Evolutionary conservation across 345 rosid species (phyloP), one percentile per base, ranked within the genome.

Genomic region (Alliaria petiolata): DNA sequence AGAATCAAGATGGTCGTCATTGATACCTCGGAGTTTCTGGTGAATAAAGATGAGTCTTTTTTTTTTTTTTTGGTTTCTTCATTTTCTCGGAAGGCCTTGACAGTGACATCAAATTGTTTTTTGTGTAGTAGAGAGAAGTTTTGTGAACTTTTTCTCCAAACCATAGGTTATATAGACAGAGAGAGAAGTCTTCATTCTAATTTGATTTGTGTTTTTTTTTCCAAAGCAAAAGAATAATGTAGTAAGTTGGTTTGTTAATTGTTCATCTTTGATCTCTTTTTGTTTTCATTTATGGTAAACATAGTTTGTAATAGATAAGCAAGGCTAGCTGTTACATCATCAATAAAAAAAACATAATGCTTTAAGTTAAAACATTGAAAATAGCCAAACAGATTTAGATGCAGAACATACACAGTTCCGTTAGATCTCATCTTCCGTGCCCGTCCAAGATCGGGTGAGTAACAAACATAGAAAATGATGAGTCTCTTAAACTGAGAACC

Each of bases 11-110:
- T 67, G 70, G 45, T 46, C 85, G 36, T 40, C 86, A 33, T 72
- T 79, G 62, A 63, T 75, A 45, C 88, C 88, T 0, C 22, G 71
- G 15, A 84, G 77, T 79, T 85, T 83, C 65, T 85, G 88, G 98
- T 89, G 79, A 85, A 51, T 25, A 47, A 51, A 46, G 46, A 56
- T 28, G 67, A 57, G 34, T n/a, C n/a, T n/a, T n/a, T n/a, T n/a
- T n/a, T n/a, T n/a, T n/a, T n/a, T n/a, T 13, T 62, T 47, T 43
- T 12, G 36, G 26, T 4, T 50, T 25, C 64, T 63, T 63, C 55
- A n/a, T n/a, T n/a, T n/a, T n/a, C n/a, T n/a, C n/a, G n/a, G n/a
- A n/a, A 22, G 65, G 49, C 65, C 3, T 56, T 49, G 67, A 45
- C 63, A 70, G 15, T 62, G 52, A 33, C 62, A 11, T 57, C 36